Conservation (phyloP, 441 rosid genomes). For the Croton setiger region DNA sequence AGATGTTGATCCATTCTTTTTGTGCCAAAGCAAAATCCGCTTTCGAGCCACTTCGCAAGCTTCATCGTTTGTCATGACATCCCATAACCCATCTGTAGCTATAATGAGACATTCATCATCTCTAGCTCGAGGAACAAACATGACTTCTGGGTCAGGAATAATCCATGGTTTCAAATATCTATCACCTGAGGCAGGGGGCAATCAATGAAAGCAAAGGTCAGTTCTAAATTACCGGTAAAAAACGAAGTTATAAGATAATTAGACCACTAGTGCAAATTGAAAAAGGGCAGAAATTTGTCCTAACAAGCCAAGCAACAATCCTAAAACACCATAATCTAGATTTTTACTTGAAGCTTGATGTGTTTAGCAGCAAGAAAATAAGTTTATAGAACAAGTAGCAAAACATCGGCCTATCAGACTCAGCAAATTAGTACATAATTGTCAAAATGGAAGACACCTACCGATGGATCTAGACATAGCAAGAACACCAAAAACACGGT, state of each 20-base stretch:
- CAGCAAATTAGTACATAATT: background rate
- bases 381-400: background rate
- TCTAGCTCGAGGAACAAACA: constrained; percentile 70
- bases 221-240: background rate
- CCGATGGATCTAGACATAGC: constrained; percentile 94
- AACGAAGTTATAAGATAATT: background rate
- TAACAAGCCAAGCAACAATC: background rate
- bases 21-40: constrained; percentile 71
- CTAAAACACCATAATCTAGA: background rate
- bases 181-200: constrained; percentile 47
- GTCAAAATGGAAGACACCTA: constrained; percentile 25
- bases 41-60: constrained; percentile 72
- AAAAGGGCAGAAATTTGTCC: background rate
- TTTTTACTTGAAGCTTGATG: background rate
- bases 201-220: background rate
- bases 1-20: constrained; percentile 51
- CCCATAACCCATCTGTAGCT: constrained; percentile 91
- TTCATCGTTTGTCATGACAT: constrained; percentile 77
- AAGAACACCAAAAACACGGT: constrained; percentile 84
- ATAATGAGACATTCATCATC: constrained; percentile 76
- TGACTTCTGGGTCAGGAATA: constrained; percentile 79
- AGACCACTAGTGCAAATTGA: background rate
- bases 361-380: background rate
- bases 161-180: constrained; percentile 80
- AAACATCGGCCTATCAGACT: background rate